A percentile compares a stretch with the other conserved stretches of the same genome.
Evolutionary conservation across 1,284 basidiomycete species (phyloP).

Genomic region (Microbotryum violaceum): DNA sequence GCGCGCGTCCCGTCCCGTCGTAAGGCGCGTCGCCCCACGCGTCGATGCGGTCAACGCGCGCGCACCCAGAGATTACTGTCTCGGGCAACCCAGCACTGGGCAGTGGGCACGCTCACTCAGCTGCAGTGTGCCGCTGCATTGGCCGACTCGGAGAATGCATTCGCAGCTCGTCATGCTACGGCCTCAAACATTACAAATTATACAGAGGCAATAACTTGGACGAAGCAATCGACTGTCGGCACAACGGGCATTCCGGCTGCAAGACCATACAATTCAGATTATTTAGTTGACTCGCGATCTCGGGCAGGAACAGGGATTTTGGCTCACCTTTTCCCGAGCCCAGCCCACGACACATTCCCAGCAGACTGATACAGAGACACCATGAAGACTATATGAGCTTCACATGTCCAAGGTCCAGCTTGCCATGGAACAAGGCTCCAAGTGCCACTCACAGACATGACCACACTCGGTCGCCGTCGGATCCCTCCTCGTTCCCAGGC

Average conservation of each 20-base stretch:
- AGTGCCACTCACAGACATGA: conserved; percentile 36
- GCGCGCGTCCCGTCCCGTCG: too few relatives aligned
- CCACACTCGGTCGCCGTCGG: conserved; percentile 42
- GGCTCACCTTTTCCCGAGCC: conserved; percentile 40
- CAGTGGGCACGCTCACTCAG: too few relatives aligned
- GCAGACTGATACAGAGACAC: conserved; percentile 31
- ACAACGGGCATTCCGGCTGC: conserved; percentile 38
- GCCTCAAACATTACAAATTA: conserved; percentile 22
- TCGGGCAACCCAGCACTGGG: too few relatives aligned
- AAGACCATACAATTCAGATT: neutral
- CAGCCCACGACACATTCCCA: conserved; percentile 42
- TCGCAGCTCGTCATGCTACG: too few relatives aligned
- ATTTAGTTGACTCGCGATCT: neutral
- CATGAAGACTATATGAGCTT: neutral
- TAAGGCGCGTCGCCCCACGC: too few relatives aligned
- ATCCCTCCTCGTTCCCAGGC: conserved; percentile 38
- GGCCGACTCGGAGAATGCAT: too few relatives aligned
- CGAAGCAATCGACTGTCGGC: conserved; percentile 34
- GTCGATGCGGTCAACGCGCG: too few relatives aligned
- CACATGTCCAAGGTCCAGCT: neutral
- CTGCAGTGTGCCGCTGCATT: too few relatives aligned
- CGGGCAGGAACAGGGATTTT: too few relatives aligned
- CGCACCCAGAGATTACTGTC: too few relatives aligned
- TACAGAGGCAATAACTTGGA: conserved; percentile 36
- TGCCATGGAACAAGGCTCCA: neutral